Evolutionary conservation across 2,329 filamentous ascomycete species (phyloP).

Genomic region (Fusarium mexicanum): DNA sequence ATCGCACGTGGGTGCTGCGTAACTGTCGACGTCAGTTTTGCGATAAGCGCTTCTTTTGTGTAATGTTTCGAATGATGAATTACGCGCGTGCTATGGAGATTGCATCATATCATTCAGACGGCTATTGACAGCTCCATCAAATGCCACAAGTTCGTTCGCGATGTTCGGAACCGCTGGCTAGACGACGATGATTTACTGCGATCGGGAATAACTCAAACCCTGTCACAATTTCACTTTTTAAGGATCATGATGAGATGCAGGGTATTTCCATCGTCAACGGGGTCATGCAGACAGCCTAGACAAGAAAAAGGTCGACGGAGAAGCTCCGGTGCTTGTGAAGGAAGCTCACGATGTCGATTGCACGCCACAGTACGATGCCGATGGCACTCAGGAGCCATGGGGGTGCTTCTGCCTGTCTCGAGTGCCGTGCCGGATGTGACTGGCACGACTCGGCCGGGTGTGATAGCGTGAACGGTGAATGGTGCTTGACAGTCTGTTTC

Average conservation of each 20-base stretch:
- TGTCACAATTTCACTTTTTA: not conserved
- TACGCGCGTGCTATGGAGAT: not conserved
- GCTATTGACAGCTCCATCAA: not conserved
- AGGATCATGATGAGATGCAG: constrained; percentile 17
- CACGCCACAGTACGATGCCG: constrained; percentile 11
- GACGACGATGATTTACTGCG: constrained; percentile 8
- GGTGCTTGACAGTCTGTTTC: not conserved
- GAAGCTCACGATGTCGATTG: constrained; percentile 14
- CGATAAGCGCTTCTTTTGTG: not conserved
- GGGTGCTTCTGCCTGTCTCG: not conserved
- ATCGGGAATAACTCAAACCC: constrained; percentile 13
- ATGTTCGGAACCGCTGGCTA: not conserved
- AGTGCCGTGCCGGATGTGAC: constrained; percentile 5
- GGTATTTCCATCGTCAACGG: not conserved
- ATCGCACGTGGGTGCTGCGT: constrained; percentile 30
- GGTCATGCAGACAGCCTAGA: not conserved
- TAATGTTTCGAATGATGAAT: not conserved
- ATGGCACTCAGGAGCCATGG: constrained; percentile 8
- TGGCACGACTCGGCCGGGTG: not conserved
- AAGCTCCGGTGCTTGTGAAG: constrained; percentile 2
- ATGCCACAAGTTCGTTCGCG: not conserved
- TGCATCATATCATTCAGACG: constrained; percentile 33
- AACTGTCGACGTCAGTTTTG: constrained; percentile 32
- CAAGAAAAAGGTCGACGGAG: constrained; percentile 8
- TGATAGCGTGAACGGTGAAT: not conserved